Percentiles rank a stretch among this genome's conserved stretches.
Conservation (phyloP, 257 asterid species). For the Solanum virginianum region DNA sequence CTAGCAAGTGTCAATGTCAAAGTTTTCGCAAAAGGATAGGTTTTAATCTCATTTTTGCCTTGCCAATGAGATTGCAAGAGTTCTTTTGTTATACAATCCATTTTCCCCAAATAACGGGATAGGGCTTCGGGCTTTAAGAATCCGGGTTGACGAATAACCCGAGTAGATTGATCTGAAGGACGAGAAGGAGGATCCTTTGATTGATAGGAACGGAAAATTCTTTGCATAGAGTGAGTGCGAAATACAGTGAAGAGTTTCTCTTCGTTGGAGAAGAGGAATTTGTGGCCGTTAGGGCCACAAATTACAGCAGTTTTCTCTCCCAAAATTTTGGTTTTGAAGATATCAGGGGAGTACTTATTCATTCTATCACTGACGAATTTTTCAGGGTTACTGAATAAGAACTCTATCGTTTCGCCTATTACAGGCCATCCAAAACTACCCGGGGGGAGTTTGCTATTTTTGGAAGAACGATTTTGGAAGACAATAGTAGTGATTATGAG, state of each 20-base stretch:
- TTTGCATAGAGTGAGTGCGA: conserved; percentile 56
- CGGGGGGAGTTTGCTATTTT: conserved; percentile 34
- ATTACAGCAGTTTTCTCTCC: conserved; percentile 69
- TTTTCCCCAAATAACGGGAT: conserved; percentile 25
- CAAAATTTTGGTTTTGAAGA: conserved; percentile 52
- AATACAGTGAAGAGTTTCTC: conserved; percentile 39
- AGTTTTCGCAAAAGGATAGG: conserved; percentile 34
- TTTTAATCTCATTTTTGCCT: conserved; percentile 19
- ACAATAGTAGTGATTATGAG: background rate
- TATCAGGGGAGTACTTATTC: conserved; percentile 39
- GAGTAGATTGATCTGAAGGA: background rate
- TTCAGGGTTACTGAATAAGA: conserved; percentile 49
- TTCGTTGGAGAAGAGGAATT: conserved; percentile 62
- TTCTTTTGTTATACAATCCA: conserved; percentile 28
- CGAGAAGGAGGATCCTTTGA: conserved; percentile 2
- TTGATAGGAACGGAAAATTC: conserved; percentile 46
- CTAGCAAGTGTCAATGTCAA: conserved; percentile 45
- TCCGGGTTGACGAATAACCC: conserved; percentile 47
- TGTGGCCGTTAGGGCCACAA: conserved; percentile 64
- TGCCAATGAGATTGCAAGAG: conserved; percentile 22
- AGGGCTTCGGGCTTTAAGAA: conserved; percentile 60
- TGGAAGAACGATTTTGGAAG: background rate
- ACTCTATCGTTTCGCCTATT: conserved; percentile 41
- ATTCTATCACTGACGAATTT: conserved; percentile 47
- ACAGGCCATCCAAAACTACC: conserved; percentile 75